Conservation (phyloP, 1,284 basidiomycete genomes). For the Exsudoporus floridanus region DNA sequence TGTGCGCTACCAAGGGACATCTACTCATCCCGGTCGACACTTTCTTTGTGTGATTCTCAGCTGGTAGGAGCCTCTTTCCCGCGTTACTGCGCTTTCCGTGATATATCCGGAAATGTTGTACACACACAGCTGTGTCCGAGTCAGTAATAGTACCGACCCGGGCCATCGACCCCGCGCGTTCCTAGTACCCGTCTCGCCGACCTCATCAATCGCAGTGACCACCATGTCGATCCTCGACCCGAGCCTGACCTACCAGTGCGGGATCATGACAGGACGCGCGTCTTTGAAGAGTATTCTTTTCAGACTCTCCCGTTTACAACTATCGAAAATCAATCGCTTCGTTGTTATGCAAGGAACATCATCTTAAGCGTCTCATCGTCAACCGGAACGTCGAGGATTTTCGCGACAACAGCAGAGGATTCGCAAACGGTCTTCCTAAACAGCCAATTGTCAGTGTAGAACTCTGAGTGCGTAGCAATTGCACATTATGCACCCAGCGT, state of each 20-base stretch:
- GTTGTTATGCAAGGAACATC: constrained; percentile 84
- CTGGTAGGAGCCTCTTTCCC: no score
- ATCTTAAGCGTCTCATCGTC: constrained; percentile 87
- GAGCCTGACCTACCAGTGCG: constrained; percentile 57
- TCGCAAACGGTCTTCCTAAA: constrained; percentile 80
- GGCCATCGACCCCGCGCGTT: no score
- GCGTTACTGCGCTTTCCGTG: no score
- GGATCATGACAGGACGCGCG: constrained; percentile 72
- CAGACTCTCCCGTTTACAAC: constrained; percentile 74
- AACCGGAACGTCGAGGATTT: constrained; percentile 98
- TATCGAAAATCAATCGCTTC: constrained; percentile 85
- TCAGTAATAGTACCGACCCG: no score
- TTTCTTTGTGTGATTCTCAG: no score
- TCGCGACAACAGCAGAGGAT: constrained; percentile 88
- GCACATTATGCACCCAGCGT: no score
- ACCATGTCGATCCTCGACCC: constrained; percentile 62
- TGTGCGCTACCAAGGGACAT: no score
- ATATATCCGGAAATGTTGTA: no score
- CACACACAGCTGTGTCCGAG: no score
- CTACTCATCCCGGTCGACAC: no score
- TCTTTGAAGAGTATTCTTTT: constrained; percentile 88
- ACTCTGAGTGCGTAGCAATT: no score
- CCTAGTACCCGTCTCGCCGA: constrained; percentile 20
- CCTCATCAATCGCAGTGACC: constrained; percentile 1
- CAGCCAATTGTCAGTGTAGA: constrained; percentile 63